A percentile compares a stretch with the other conserved stretches of the same genome.
Evolutionary conservation across 169 alveolate genomes (phyloP).

Genomic region (Plasmodium chabaudi): DNA sequence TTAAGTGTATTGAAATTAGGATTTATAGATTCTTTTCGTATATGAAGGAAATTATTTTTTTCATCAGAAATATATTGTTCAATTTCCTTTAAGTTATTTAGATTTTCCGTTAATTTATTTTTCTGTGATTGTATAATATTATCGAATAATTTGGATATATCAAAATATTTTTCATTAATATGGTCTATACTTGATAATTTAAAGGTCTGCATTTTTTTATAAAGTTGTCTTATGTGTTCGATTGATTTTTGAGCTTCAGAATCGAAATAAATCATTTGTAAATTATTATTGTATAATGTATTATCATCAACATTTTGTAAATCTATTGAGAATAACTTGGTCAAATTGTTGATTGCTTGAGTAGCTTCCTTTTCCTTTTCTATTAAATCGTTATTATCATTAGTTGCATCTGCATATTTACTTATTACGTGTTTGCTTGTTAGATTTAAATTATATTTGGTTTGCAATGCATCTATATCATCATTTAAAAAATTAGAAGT

Average conservation of each 20-base stretch:
- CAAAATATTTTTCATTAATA: slow-evolving; percentile 3
- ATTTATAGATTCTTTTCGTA: neutral
- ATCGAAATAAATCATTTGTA: too few species aligned
- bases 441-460: neutral
- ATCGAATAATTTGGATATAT: neutral
- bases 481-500: slow-evolving; percentile 1
- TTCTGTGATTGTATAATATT: neutral
- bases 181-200: slow-evolving; percentile 5
- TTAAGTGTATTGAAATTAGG: neutral
- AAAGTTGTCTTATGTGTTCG: neutral
- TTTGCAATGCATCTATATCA: slow-evolving; percentile 1
- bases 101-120: slow-evolving; percentile 8
- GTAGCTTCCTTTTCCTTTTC: neutral
- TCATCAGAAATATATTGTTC: neutral
- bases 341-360: too few species aligned
- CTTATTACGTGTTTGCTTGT: neutral
- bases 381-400: neutral
- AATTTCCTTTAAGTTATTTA: neutral
- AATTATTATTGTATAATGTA: too few species aligned
- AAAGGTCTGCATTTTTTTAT: neutral
- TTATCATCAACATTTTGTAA: too few species aligned
- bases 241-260: too few species aligned
- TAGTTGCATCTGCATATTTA: slow-evolving; percentile 9
- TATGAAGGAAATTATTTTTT: neutral
- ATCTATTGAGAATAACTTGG: too few species aligned